A percentile compares a stretch with the other conserved stretches of the same genome.
Evolutionary conservation across 1,284 basidiomycete species (phyloP).

Genomic region (Cutaneotrichosporon sp.): DNA sequence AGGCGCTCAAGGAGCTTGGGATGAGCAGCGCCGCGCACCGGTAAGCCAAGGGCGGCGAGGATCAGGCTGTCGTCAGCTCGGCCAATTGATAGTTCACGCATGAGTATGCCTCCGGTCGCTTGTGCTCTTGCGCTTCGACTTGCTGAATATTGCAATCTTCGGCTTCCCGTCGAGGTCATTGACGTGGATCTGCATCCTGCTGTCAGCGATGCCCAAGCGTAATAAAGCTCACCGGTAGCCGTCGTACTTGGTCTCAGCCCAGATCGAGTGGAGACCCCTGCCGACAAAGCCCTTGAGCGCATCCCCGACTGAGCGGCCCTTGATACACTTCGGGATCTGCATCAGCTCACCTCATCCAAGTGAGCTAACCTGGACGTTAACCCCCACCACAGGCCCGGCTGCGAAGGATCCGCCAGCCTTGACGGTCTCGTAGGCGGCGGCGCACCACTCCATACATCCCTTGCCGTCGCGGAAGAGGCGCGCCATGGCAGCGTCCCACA

Average conservation of each 20-base stretch:
- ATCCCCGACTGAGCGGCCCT: constrained; percentile 64
- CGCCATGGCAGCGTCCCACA: constrained; percentile 70
- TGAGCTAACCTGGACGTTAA: constrained; percentile 61
- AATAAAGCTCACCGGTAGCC: constrained; percentile 72
- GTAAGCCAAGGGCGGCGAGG: constrained; percentile 62
- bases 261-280: constrained; percentile 55
- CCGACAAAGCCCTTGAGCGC: constrained; percentile 59
- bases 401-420: not conserved
- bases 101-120: constrained; percentile 69
- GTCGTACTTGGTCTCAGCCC: constrained; percentile 88
- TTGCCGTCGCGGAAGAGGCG: constrained; percentile 59
- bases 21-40: constrained; percentile 29
- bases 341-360: not conserved
- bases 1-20: constrained; percentile 18
- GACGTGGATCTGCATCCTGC: constrained; percentile 75
- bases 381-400: constrained; percentile 55
- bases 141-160: constrained; percentile 75
- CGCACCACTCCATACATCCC: constrained; percentile 64
- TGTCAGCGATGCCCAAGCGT: constrained; percentile 1
- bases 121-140: constrained; percentile 78
- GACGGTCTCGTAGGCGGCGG: constrained; percentile 58
- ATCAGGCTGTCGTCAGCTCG: constrained; percentile 60
- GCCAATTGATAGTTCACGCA: constrained; percentile 55
- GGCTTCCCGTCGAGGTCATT: constrained; percentile 54
- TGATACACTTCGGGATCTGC: constrained; percentile 77